Conservation (phyloP, 305 asterid genomes). For the Plantago rigida region DNA sequence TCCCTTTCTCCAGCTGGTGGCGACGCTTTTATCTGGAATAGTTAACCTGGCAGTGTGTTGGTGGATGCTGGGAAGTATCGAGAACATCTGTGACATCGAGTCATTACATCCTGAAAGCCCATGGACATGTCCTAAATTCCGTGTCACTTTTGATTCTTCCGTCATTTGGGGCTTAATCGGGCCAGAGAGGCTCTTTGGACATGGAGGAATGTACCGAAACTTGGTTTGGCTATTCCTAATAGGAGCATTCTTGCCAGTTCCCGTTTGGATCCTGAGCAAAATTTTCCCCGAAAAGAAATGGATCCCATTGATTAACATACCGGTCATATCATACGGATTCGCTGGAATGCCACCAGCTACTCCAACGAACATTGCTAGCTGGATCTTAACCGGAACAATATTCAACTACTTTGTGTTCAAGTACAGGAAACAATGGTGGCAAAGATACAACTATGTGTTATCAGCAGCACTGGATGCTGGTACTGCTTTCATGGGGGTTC, state of each 20-base stretch:
- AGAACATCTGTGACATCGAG: conserved; percentile 76
- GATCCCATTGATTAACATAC: conserved; percentile 83
- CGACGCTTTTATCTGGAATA: conserved; percentile 65
- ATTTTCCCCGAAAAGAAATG: conserved; percentile 80
- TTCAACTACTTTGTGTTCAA: conserved; percentile 88
- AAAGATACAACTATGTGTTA: conserved; percentile 74
- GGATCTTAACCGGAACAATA: conserved; percentile 69
- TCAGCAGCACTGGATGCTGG: conserved; percentile 98
- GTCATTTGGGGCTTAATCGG: conserved; percentile 94
- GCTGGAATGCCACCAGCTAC: conserved; percentile 99
- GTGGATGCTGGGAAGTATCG: conserved; percentile 90
- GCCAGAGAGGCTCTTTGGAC: conserved; percentile 68
- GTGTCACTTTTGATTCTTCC: conserved; percentile 79
- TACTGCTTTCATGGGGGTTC: conserved; percentile 90
- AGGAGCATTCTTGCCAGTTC: conserved; percentile 83
- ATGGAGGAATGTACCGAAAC: conserved; percentile 67
- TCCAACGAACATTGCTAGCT: conserved; percentile 89
- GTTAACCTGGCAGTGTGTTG: conserved; percentile 80
- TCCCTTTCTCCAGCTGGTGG: conserved; percentile 45
- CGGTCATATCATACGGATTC: conserved; percentile 84
- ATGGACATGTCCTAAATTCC: conserved; percentile 91
- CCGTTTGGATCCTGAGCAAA: conserved; percentile 80
- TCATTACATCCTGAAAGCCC: conserved; percentile 82
- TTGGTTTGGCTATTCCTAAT: conserved; percentile 87
- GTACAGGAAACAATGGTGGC: conserved; percentile 81